Evolutionary conservation across 805 yeast genomes (phyloP).

Genomic region (Saccharomycopsis selenospora): DNA sequence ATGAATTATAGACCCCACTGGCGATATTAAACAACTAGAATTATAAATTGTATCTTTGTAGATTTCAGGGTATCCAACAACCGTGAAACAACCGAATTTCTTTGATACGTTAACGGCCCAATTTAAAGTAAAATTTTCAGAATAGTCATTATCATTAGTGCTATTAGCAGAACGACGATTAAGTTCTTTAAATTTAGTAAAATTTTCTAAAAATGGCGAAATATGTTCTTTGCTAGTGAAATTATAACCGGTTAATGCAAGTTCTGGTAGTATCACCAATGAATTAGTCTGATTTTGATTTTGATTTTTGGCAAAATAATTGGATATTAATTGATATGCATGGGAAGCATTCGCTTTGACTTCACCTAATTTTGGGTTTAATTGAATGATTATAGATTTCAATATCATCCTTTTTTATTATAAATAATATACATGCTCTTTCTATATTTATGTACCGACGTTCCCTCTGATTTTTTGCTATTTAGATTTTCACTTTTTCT

Average conservation of each 20-base stretch:
- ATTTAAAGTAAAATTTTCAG: constrained; percentile 22
- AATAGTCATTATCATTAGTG: not conserved
- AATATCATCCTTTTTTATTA: no score
- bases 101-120: constrained; percentile 51
- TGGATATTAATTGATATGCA: constrained; percentile 37
- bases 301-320: constrained; percentile 24
- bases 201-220: constrained; percentile 49
- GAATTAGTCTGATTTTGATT: constrained; percentile 37
- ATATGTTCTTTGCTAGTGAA: constrained; percentile 44
- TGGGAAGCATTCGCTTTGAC: constrained; percentile 45
- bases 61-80: constrained; percentile 78
- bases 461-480: no score
- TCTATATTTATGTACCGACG: no score
- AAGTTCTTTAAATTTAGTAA: constrained; percentile 22
- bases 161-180: not conserved
- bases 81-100: constrained; percentile 51
- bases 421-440: no score
- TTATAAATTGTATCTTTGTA: constrained; percentile 43
- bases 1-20: constrained; percentile 48
- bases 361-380: constrained; percentile 58
- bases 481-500: no score
- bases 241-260: constrained; percentile 80
- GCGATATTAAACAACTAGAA: constrained; percentile 59
- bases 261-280: constrained; percentile 72
- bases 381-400: constrained; percentile 35